Conservation (phyloP, 345 rosid species). For the Euphorbia lathyris region DNA sequence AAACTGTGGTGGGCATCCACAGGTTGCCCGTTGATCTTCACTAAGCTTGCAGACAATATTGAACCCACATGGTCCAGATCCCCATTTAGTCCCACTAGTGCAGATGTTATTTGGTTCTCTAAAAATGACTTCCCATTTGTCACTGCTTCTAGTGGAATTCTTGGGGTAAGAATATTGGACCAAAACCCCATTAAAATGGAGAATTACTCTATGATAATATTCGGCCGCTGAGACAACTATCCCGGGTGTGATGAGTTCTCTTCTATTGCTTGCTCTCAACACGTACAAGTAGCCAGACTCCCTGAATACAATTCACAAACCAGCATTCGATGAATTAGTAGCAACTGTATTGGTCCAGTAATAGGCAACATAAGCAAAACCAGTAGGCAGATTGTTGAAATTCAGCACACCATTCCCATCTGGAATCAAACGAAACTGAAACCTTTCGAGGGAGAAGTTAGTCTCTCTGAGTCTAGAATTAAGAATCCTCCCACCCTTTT, state of each 20-base stretch:
- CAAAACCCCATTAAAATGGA: conserved; percentile 23
- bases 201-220: conserved; percentile 27
- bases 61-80: not conserved
- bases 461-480: conserved; percentile 23
- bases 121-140: conserved; percentile 17
- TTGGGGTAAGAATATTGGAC: conserved; percentile 20
- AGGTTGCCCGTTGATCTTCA: conserved; percentile 19
- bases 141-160: not conserved
- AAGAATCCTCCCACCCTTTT: not conserved
- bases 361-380: conserved; percentile 17
- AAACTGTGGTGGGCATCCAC: conserved; percentile 32
- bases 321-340: conserved; percentile 15
- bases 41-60: not conserved
- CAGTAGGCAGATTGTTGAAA: conserved; percentile 23
- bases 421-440: not conserved
- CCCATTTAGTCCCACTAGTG: not conserved
- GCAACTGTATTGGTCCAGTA: conserved; percentile 15
- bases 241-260: not conserved
- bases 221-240: conserved; percentile 1
- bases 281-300: conserved; percentile 28
- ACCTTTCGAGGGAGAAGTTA: not conserved
- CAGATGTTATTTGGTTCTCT: conserved; percentile 34
- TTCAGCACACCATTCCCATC: conserved; percentile 25
- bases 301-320: conserved; percentile 22
- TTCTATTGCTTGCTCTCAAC: conserved; percentile 16